Evolutionary conservation across 495 filamentous ascomycete genomes (phyloP), one percentile per base, ranked within the genome.

Genomic region (Penicillium alfredii): DNA sequence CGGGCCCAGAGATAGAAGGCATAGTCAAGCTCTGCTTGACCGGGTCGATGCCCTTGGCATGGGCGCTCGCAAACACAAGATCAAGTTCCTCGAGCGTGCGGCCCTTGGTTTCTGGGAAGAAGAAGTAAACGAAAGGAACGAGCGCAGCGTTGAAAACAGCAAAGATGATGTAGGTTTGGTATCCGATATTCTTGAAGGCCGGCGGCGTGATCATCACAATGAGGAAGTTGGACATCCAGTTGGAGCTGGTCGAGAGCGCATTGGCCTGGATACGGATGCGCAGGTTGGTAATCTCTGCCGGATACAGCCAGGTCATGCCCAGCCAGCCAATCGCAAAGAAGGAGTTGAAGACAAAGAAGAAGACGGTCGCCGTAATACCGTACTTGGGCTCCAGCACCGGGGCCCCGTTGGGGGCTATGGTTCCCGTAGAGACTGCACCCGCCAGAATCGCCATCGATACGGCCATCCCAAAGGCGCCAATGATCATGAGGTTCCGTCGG

Each of bases 291-390:
- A 84, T 78, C 46, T 84, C 80, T 7, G 75, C 71, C 0, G 78
- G 77, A 51, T 82, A 82, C 3, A 74, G 73, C 80, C 80, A 84
- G 14, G 71, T 80, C 79, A 86, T 86, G 17, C 81, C 82, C 13
- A 86, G 68, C 83, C 82, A 86, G 10, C 82, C 83, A 37, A 84
- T 63, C 3, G 81, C 81, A 46, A 86, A 88, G 65, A 86, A 86
- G 1, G 80, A 80, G 54, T 81, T 82, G 68, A 84, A 86, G 13
- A 84, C 63, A 55, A 88, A 88, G 18, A 84, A 57, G 51, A 87
- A 81, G 5, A 78, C 68, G 0, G 72, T 67, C 9, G 72, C 73
- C 2, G 65, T 71, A 12, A 73, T 66, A 31, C 64, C 60, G 27
- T 4, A 27, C 25, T 12, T 27, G 8, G 6, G 63, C 55, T 4